A percentile compares a stretch with the other conserved stretches of the same genome.
Conservation (phyloP, 495 filamentous ascomycete species). For the Aspergillus sparsus region DNA sequence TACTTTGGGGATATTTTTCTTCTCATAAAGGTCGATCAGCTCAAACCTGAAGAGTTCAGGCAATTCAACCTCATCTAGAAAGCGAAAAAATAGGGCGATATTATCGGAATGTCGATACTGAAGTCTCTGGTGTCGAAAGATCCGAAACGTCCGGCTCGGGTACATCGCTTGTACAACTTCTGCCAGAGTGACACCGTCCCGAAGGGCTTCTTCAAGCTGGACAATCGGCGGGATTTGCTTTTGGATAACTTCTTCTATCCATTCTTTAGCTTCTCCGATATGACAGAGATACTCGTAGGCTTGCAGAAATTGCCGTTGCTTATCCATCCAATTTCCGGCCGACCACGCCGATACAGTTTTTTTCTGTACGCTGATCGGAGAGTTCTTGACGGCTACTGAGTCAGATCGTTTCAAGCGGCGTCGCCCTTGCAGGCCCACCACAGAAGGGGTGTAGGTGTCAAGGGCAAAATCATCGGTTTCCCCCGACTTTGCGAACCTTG, state of each 20-base stretch:
- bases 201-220: conserved; percentile 89
- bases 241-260: conserved; percentile 95
- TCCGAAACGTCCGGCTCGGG: conserved; percentile 70
- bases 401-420: conserved; percentile 76
- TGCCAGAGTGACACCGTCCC: conserved; percentile 92
- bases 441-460: conserved; percentile 71
- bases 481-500: conserved; percentile 75
- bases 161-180: conserved; percentile 93
- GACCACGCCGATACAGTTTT: conserved; percentile 67
- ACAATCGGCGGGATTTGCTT: conserved; percentile 90
- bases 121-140: conserved; percentile 80
- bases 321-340: conserved; percentile 97
- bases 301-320: conserved; percentile 91
- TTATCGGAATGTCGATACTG: conserved; percentile 98
- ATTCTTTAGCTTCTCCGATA: conserved; percentile 98
- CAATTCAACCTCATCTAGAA: conserved; percentile 87
- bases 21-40: conserved; percentile 97
- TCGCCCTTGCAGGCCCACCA: conserved; percentile 82
- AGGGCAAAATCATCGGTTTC: conserved; percentile 78
- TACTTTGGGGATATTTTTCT: conserved; percentile 99
- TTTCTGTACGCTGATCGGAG: conserved; percentile 48
- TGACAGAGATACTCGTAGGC: conserved; percentile 99
- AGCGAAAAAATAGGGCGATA: conserved; percentile 89
- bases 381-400: conserved; percentile 51
- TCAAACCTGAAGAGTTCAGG: conserved; percentile 99